These are phyloP conservation scores for Pythium vanterpoolii DNA, from an alignment of 352 stramenopile species.

Conservation along the genomic window DNA sequence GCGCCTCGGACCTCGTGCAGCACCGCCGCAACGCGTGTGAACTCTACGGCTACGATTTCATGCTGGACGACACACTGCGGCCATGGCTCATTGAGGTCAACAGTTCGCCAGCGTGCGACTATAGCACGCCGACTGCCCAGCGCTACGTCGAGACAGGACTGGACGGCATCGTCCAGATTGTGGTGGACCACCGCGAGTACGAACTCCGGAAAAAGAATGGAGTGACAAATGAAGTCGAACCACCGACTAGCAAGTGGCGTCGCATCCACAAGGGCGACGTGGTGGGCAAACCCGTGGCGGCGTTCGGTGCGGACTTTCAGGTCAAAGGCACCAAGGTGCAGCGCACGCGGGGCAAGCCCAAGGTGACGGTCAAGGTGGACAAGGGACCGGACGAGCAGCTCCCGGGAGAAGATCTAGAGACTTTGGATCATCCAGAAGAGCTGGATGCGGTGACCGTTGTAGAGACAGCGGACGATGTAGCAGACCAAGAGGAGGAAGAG, in stretches of 20 bases:
- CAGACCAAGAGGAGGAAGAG: neutral
- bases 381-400: neutral
- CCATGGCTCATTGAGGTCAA: slow-evolving; percentile 94
- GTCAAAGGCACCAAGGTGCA: slow-evolving; percentile 54
- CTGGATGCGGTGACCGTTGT: neutral
- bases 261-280: slow-evolving; percentile 62
- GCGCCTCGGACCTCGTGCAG: slow-evolving; percentile 85
- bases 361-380: neutral
- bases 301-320: slow-evolving; percentile 67
- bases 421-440: neutral
- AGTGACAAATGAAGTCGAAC: slow-evolving; percentile 28
- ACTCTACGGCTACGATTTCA: slow-evolving; percentile 94
- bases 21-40: slow-evolving; percentile 90
- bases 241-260: slow-evolving; percentile 58
- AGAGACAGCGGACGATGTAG: neutral
- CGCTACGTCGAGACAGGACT: slow-evolving; percentile 85
- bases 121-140: slow-evolving; percentile 89
- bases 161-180: slow-evolving; percentile 85
- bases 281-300: slow-evolving; percentile 61
- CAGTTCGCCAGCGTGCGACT: slow-evolving; percentile 91
- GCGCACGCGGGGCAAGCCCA: slow-evolving; percentile 18
- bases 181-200: slow-evolving; percentile 81
- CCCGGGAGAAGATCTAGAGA: neutral
- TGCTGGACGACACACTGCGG: slow-evolving; percentile 84
- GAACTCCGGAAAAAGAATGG: slow-evolving; percentile 44